Percentiles rank a stretch among this genome's conserved stretches.
Evolutionary conservation across 2,329 filamentous ascomycete genomes (phyloP).

Genomic region (Didymella glomerata): DNA sequence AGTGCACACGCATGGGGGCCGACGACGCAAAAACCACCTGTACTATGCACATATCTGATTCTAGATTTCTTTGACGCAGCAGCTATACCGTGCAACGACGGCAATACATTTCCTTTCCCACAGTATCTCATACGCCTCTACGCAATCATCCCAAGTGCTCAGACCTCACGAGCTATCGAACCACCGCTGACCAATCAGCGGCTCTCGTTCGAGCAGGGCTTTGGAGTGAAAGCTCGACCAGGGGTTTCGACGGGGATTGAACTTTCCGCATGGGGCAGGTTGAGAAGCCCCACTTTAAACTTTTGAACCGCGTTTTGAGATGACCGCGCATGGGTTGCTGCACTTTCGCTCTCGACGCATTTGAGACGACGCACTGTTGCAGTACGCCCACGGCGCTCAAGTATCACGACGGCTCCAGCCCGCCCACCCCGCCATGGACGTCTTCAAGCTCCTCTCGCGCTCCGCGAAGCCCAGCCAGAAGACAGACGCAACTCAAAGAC

Average conservation of each 20-base stretch:
- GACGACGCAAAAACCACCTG: not conserved
- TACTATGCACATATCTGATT: conserved; percentile 4
- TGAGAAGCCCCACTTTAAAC: conserved; percentile 18
- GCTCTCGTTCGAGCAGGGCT: not conserved
- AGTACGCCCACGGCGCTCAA: too few relatives aligned
- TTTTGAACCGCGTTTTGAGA: conserved; percentile 23
- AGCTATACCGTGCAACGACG: not conserved
- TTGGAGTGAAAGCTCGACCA: conserved; percentile 2
- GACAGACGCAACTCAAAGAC: conserved; percentile 50
- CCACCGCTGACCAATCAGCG: conserved; percentile 4
- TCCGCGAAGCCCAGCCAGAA: conserved; percentile 66
- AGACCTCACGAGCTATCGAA: not conserved
- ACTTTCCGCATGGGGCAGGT: not conserved
- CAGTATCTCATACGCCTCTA: not conserved
- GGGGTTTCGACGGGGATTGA: not conserved
- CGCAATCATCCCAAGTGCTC: not conserved
- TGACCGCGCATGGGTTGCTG: too few relatives aligned
- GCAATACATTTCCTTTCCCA: not conserved
- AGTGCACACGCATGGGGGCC: not conserved
- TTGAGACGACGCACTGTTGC: too few relatives aligned
- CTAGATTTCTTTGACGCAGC: not conserved
- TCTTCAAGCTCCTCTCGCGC: conserved; percentile 75
- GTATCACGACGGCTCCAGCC: not conserved
- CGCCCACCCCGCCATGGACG: conserved; percentile 65
- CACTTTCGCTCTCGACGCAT: too few relatives aligned